Evolutionary conservation across 2,329 filamentous ascomycete genomes (phyloP).

Genomic region (Aspergillus tubingensis): DNA sequence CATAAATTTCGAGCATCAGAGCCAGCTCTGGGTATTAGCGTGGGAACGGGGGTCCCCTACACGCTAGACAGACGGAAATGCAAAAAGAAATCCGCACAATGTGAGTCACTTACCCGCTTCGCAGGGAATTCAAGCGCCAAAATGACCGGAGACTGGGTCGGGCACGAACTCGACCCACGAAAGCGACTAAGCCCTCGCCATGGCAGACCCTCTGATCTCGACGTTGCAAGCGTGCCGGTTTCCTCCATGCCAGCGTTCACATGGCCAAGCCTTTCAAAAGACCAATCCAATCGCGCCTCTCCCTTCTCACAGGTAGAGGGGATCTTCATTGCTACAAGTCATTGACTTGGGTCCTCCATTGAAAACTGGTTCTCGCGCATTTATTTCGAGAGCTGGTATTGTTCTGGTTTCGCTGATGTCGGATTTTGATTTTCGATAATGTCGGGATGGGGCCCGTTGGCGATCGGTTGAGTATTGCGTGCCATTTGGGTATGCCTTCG

Average conservation of each 20-base stretch:
- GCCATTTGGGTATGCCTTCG: conserved; percentile 3
- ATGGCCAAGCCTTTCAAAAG: conserved; percentile 36
- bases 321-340: conserved; percentile 50
- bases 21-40: conserved; percentile 3
- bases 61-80: conserved; percentile 13
- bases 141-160: conserved; percentile 18
- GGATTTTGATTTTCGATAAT: conserved; percentile 6
- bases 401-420: conserved; percentile 12
- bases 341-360: conserved; percentile 34
- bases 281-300: conserved; percentile 41
- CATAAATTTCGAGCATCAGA: conserved; percentile 8
- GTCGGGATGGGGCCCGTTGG: conserved; percentile 8
- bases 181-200: conserved; percentile 11
- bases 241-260: conserved; percentile 29
- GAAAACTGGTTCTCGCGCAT: conserved; percentile 29
- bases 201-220: conserved; percentile 5
- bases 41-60: conserved; percentile 1
- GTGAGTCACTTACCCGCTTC: not conserved
- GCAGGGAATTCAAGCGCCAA: conserved; percentile 42
- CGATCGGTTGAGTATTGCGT: conserved; percentile 10
- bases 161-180: conserved; percentile 42
- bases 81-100: not conserved
- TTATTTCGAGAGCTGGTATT: conserved; percentile 13
- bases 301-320: conserved; percentile 6
- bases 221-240: conserved; percentile 18